phyloP scores from a whole-genome alignment of 1,284 basidiomycete species.

The Dichomitus squalens region DNA sequence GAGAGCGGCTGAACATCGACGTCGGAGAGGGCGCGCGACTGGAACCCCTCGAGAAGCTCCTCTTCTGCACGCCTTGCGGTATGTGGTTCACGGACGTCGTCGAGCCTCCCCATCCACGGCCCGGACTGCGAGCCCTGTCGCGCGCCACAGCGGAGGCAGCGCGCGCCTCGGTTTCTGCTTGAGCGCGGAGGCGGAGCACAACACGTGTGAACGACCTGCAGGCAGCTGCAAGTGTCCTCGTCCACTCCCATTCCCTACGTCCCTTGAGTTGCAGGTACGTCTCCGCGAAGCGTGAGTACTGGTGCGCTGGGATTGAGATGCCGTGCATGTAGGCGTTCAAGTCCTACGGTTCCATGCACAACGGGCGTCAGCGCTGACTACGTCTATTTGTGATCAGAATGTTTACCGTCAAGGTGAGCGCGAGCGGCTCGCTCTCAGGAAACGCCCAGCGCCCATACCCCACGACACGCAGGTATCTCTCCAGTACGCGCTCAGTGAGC shows the following conservation, averaged over 20 bases:
- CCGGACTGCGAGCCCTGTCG: constrained; percentile 13
- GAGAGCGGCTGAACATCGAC: constrained; percentile 44
- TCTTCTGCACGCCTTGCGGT: constrained; percentile 8
- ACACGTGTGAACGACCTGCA: constrained; percentile 72
- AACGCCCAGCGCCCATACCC: constrained; percentile 71
- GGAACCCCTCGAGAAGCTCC: constrained; percentile 41
- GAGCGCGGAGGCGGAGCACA: constrained; percentile 70
- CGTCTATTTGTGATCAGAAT: not conserved
- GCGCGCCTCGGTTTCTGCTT: constrained; percentile 59
- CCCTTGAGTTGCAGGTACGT: constrained; percentile 51
- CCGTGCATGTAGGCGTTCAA: constrained; percentile 77
- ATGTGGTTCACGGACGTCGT: constrained; percentile 18
- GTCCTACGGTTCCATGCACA: constrained; percentile 48
- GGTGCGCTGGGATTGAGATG: constrained; percentile 71
- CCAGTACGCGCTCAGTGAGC: constrained; percentile 63
- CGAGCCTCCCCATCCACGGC: constrained; percentile 15
- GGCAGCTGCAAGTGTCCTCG: constrained; percentile 46
- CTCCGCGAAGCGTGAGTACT: constrained; percentile 62
- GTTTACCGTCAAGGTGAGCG: constrained; percentile 59
- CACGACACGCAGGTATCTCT: constrained; percentile 65
- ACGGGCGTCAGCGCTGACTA: constrained; percentile 8
- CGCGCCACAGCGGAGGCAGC: constrained; percentile 32
- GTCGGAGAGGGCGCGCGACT: constrained; percentile 70
- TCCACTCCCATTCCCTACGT: constrained; percentile 39
- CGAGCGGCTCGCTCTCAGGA: constrained; percentile 58